Conservation (phyloP, 441 rosid species). For the Melastoma candidum region DNA sequence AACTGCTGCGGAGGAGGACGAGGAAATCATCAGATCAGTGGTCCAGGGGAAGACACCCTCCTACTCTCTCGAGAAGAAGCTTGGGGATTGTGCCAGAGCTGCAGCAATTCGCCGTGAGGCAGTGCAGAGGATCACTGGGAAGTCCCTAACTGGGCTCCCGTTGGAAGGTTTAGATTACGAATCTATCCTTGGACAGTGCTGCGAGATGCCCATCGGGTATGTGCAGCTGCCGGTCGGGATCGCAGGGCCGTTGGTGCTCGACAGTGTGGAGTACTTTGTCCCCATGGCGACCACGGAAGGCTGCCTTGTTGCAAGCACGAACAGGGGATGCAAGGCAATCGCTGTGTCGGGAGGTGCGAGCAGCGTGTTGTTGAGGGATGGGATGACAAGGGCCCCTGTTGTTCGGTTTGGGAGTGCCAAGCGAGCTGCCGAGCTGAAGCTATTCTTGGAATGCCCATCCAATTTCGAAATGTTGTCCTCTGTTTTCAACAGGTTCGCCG, state of each 20-base stretch:
- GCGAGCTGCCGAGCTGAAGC: slow-evolving; percentile 7
- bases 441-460: slow-evolving; percentile 4
- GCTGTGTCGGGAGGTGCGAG: slow-evolving; percentile 2
- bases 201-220: slow-evolving; percentile 13
- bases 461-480: slow-evolving; percentile 8
- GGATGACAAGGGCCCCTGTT: slow-evolving; percentile 5
- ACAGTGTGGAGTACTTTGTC: slow-evolving; percentile 5
- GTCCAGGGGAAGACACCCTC: slow-evolving; percentile 3
- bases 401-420: slow-evolving; percentile 3
- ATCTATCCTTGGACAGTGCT: slow-evolving; percentile 12
- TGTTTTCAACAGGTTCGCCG: slow-evolving; percentile 10
- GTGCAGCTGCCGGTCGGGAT: slow-evolving; percentile 12
- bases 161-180: slow-evolving; percentile 5
- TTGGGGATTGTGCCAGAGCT: slow-evolving; percentile 7
- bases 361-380: slow-evolving; percentile 8
- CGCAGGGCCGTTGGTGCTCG: not conserved
- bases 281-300: slow-evolving; percentile 13
- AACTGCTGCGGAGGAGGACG: not conserved
- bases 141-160: slow-evolving; percentile 5
- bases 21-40: slow-evolving; percentile 6
- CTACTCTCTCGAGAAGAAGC: slow-evolving; percentile 5
- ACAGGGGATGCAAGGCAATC: slow-evolving; percentile 9
- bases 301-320: slow-evolving; percentile 8
- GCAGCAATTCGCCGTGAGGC: slow-evolving; percentile 6
- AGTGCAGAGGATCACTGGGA: slow-evolving; percentile 5